Conservation (phyloP, 2,329 filamentous ascomycete species). For the Ophiosphaerella herpotricha region DNA sequence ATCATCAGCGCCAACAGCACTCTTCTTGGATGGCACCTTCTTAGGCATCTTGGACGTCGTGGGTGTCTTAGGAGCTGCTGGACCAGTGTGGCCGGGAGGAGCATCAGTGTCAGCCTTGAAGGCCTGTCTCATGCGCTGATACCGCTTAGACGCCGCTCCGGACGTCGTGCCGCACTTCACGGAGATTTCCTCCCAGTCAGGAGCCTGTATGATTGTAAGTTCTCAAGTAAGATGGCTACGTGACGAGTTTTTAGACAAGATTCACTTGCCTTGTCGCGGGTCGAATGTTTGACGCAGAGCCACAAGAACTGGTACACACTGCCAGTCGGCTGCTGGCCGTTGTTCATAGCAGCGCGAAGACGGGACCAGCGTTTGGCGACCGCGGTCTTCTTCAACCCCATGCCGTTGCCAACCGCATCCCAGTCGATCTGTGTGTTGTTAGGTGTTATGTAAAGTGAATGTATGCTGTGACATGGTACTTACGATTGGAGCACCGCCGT, state of each 20-base stretch:
- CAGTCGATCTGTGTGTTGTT: constrained; percentile 36
- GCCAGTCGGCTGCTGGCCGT: constrained; percentile 16
- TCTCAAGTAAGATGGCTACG: background rate
- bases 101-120: constrained; percentile 25
- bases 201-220: constrained; percentile 4
- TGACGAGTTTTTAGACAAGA: background rate
- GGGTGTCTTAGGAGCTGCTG: background rate
- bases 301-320: constrained; percentile 33
- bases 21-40: constrained; percentile 8
- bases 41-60: constrained; percentile 1
- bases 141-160: constrained; percentile 41
- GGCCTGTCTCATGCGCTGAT: constrained; percentile 36
- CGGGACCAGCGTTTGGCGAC: constrained; percentile 41
- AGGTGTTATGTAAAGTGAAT: background rate
- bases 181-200: constrained; percentile 39
- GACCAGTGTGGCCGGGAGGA: constrained; percentile 2
- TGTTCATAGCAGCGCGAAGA: constrained; percentile 32
- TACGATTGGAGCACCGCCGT: constrained; percentile 27
- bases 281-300: constrained; percentile 34
- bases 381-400: constrained; percentile 33
- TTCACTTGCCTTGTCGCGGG: constrained; percentile 26
- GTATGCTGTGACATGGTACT: constrained; percentile 1
- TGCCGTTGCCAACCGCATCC: constrained; percentile 23
- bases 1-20: background rate
- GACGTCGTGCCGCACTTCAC: constrained; percentile 30